phyloP scores from a whole-genome alignment of 2,329 filamentous ascomycete genomes.

The Penicillium sp. region DNA sequence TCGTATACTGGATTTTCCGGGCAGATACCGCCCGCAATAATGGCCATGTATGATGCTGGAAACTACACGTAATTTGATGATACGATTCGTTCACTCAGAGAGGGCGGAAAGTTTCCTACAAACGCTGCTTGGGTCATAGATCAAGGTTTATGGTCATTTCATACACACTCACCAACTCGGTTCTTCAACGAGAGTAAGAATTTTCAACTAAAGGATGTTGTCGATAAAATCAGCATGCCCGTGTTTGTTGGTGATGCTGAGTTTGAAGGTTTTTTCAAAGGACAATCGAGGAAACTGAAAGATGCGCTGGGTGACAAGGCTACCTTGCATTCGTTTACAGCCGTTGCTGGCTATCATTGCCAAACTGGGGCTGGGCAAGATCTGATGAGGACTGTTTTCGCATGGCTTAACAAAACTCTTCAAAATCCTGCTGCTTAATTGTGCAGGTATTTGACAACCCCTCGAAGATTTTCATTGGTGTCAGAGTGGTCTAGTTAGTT shows the following conservation, averaged over 20 bases:
- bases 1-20: slow-evolving; percentile 8
- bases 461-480: too few species aligned
- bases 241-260: slow-evolving; percentile 29
- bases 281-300: slow-evolving; percentile 21
- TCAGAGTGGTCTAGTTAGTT: too few species aligned
- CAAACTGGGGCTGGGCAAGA: slow-evolving; percentile 23
- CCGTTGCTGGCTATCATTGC: slow-evolving; percentile 28
- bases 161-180: slow-evolving; percentile 32
- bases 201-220: slow-evolving; percentile 20
- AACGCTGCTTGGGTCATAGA: slow-evolving; percentile 35
- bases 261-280: slow-evolving; percentile 23
- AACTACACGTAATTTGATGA: slow-evolving; percentile 19
- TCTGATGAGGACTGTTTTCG: slow-evolving; percentile 6
- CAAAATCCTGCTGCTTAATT: background rate
- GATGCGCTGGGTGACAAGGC: slow-evolving; percentile 23
- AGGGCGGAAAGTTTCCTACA: slow-evolving; percentile 15
- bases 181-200: slow-evolving; percentile 26
- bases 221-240: slow-evolving; percentile 26
- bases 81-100: slow-evolving; percentile 1
- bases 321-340: slow-evolving; percentile 24
- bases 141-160: slow-evolving; percentile 42
- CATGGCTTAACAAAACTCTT: slow-evolving; percentile 14
- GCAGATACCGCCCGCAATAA: slow-evolving; percentile 11
- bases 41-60: slow-evolving; percentile 18
- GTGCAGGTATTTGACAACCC: too few species aligned